phyloP scores from a whole-genome alignment of 2,329 filamentous ascomycete species.

The Beauveria brongniartii region DNA sequence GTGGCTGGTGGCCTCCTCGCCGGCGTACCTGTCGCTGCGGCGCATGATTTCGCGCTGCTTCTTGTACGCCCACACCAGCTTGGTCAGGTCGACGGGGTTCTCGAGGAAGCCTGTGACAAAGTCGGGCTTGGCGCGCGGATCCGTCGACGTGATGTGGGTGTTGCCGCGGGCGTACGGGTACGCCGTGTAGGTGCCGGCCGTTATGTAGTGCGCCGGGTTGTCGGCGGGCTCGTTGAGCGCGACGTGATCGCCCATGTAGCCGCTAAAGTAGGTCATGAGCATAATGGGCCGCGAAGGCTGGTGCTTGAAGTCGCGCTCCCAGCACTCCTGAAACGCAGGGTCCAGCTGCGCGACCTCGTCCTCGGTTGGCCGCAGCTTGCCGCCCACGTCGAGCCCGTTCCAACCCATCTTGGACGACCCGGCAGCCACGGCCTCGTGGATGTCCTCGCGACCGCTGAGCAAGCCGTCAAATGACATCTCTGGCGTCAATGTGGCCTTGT shows the following conservation, averaged over 20 bases:
- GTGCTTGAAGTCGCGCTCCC: slow-evolving; percentile 41
- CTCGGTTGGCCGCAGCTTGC: slow-evolving; percentile 46
- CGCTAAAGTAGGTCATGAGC: slow-evolving; percentile 16
- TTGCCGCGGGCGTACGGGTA: slow-evolving; percentile 54
- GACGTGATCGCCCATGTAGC: slow-evolving; percentile 21
- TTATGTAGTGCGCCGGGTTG: slow-evolving; percentile 37
- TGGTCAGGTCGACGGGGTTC: slow-evolving; percentile 42
- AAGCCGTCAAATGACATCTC: slow-evolving; percentile 35
- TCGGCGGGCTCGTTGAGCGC: slow-evolving; percentile 23
- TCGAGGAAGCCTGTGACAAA: slow-evolving; percentile 46
- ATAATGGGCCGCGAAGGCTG: slow-evolving; percentile 19
- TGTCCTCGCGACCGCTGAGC: slow-evolving; percentile 16
- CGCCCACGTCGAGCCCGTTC: slow-evolving; percentile 45
- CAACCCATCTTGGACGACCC: slow-evolving; percentile 37
- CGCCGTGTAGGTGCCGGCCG: slow-evolving; percentile 41
- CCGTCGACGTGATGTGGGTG: slow-evolving; percentile 42
- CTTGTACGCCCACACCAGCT: slow-evolving; percentile 56
- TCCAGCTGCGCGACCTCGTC: slow-evolving; percentile 42
- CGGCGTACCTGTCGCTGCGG: slow-evolving; percentile 42
- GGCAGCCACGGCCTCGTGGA: slow-evolving; percentile 16
- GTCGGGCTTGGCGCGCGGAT: slow-evolving; percentile 28
- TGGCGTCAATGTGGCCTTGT: slow-evolving; percentile 35
- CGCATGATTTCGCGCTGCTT: slow-evolving; percentile 50
- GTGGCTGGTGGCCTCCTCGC: slow-evolving; percentile 33
- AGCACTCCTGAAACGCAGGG: slow-evolving; percentile 39